Conservation (phyloP, 257 asterid species). For the Solanum appendiculatum region DNA sequence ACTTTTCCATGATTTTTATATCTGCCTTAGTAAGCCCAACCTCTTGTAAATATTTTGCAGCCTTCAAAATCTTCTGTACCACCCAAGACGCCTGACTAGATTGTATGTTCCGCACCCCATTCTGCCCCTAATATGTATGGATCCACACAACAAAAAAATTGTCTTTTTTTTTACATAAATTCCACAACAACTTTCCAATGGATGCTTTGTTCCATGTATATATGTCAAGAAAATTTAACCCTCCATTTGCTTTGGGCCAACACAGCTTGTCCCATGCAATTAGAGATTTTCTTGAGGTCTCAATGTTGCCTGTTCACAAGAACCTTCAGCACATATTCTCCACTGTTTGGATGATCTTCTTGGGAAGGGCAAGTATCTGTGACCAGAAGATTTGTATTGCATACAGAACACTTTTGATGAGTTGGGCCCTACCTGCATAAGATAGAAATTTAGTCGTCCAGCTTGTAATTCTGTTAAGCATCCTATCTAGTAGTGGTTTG, state of each 20-base stretch:
- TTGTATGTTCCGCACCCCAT: neutral
- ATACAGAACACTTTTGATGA: no score
- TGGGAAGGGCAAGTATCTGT: neutral
- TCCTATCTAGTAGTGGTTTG: neutral
- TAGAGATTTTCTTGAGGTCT: neutral
- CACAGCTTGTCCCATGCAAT: neutral
- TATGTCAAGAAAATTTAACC: neutral
- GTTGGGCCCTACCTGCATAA: neutral
- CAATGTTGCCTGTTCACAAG: neutral
- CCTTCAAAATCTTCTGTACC: neutral
- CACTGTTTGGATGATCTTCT: neutral
- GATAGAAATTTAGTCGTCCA: neutral
- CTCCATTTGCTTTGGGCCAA: neutral
- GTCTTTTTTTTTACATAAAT: no score
- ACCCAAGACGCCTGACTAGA: neutral
- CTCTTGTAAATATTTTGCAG: neutral
- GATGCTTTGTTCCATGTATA: neutral
- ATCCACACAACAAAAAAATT: neutral
- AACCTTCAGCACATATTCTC: neutral
- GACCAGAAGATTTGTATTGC: neutral
- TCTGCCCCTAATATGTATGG: neutral
- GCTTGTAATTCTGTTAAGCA: neutral
- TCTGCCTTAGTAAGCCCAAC: neutral
- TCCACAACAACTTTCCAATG: neutral
- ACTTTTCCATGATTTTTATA: neutral